These are phyloP conservation scores for Penicillium waksmanii DNA, from an alignment of 495 filamentous ascomycete species.

Conservation along the genomic window DNA sequence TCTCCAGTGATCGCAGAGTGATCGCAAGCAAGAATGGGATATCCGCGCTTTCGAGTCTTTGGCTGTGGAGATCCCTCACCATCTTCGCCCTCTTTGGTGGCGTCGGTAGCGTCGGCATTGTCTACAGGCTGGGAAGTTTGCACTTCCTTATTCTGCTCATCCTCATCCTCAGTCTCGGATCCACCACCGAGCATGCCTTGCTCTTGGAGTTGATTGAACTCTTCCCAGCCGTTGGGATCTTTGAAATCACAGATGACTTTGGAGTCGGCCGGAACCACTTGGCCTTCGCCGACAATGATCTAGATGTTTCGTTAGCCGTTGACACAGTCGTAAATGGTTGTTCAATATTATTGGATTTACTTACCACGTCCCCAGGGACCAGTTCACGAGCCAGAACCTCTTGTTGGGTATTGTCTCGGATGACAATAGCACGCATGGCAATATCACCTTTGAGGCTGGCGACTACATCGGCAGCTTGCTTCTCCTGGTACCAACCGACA, in stretches of 20 bases:
- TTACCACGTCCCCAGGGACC: constrained; percentile 79
- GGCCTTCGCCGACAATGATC: constrained; percentile 70
- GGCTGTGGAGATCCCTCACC: constrained; percentile 20
- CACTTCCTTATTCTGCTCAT: constrained; percentile 21
- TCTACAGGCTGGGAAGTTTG: background rate
- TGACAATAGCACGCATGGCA: constrained; percentile 69
- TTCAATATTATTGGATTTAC: constrained; percentile 27
- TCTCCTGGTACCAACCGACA: constrained; percentile 85
- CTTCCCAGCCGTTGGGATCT: constrained; percentile 65
- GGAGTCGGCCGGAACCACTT: constrained; percentile 71
- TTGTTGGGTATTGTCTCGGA: constrained; percentile 67
- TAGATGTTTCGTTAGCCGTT: constrained; percentile 12
- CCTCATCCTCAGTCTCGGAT: constrained; percentile 55
- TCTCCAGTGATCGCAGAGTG: constrained; percentile 78
- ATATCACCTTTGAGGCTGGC: constrained; percentile 80
- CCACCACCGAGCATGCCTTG: constrained; percentile 59
- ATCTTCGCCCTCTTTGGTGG: constrained; percentile 14
- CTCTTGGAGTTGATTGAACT: constrained; percentile 59
- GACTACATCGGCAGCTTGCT: constrained; percentile 81
- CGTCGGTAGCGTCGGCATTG: background rate
- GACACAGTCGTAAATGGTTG: background rate
- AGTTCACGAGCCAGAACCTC: constrained; percentile 75
- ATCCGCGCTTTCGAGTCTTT: constrained; percentile 42
- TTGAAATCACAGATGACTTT: constrained; percentile 74
- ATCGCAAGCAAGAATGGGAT: constrained; percentile 66